phyloP scores from a whole-genome alignment of 805 yeast genomes.

The Wickerhamomyces pijperi region DNA sequence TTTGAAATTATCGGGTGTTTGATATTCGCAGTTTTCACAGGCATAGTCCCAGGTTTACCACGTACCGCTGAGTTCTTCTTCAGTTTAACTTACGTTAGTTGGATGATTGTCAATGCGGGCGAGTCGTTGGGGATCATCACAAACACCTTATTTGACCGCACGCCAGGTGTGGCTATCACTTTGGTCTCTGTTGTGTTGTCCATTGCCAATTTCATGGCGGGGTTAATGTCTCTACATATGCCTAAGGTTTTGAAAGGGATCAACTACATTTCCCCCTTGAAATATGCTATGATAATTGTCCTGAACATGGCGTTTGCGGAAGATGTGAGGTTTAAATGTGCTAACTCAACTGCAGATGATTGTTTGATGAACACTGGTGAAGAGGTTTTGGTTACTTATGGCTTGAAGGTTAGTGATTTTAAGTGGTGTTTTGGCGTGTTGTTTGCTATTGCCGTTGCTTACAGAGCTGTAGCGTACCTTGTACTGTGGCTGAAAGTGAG shows the following conservation, averaged over 20 bases:
- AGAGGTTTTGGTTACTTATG: constrained; percentile 41
- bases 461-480: constrained; percentile 27
- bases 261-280: constrained; percentile 70
- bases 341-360: constrained; percentile 18
- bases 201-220: constrained; percentile 75
- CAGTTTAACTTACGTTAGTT: constrained; percentile 41
- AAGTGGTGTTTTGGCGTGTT: constrained; percentile 26
- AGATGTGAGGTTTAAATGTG: constrained; percentile 41
- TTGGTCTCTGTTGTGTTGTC: constrained; percentile 55
- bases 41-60: constrained; percentile 65
- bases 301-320: constrained; percentile 42
- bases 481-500: constrained; percentile 10
- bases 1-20: constrained; percentile 51
- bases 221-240: constrained; percentile 72
- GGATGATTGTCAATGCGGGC: constrained; percentile 60
- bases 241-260: constrained; percentile 55
- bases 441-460: constrained; percentile 28
- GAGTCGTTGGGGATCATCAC: constrained; percentile 79
- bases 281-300: constrained; percentile 49
- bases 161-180: constrained; percentile 73
- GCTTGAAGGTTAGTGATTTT: constrained; percentile 19
- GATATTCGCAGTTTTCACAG: constrained; percentile 50
- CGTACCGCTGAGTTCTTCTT: constrained; percentile 58
- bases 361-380: constrained; percentile 46
- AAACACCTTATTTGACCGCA: constrained; percentile 61